Conservation (phyloP, 805 yeast species). For the Suhomyces sp. region DNA sequence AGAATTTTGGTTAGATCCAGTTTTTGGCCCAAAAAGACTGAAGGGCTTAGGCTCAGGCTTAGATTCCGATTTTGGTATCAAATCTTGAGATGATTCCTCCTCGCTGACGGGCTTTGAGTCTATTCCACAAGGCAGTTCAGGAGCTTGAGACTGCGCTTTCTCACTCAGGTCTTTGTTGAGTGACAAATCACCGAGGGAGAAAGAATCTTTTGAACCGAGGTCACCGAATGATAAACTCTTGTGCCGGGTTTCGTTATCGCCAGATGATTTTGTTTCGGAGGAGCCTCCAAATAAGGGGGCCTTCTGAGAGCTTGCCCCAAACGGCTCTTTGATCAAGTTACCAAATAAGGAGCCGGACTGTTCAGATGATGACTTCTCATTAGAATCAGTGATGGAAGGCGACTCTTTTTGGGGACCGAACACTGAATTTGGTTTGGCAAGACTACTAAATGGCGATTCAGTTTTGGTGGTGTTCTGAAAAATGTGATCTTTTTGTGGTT, state of each 20-base stretch:
- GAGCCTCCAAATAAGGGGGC: background rate
- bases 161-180: background rate
- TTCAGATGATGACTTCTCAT: background rate
- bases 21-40: background rate
- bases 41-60: background rate
- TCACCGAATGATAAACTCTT: background rate
- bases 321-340: background rate
- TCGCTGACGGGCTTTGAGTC: background rate
- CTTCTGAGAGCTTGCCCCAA: background rate
- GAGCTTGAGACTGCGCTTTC: background rate
- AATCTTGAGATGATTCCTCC: background rate
- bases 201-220: background rate
- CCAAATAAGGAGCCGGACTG: background rate
- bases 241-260: background rate
- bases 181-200: background rate
- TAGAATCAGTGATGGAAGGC: background rate
- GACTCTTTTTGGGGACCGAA: background rate
- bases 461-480: conserved; percentile 1
- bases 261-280: background rate
- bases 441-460: background rate
- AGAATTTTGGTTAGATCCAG: background rate
- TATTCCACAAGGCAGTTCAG: background rate
- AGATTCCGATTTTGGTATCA: background rate
- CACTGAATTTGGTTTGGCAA: background rate
- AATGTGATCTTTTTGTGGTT: conserved; percentile 3